Conservation (phyloP, 306 rosid species). For the Hippophae gyantsensis region DNA sequence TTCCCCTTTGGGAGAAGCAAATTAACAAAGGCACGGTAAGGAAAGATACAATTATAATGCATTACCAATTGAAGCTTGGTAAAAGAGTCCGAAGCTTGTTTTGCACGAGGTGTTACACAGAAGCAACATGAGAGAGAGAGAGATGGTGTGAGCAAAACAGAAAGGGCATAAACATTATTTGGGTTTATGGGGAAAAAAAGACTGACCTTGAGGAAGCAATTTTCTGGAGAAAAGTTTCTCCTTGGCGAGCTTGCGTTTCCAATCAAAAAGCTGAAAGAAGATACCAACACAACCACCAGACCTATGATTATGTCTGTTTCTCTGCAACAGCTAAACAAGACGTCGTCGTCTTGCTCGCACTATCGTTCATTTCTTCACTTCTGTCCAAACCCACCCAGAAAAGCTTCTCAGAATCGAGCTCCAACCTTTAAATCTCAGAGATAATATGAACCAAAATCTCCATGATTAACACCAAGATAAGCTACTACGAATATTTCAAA, state of each 20-base stretch:
- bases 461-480: slow-evolving; percentile 1
- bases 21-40: background rate
- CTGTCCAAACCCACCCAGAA: slow-evolving; percentile 3
- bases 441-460: slow-evolving; percentile 2
- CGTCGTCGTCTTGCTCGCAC: slow-evolving; percentile 34
- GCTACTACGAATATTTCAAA: slow-evolving; percentile 4
- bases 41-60: background rate
- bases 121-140: background rate
- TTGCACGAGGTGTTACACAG: slow-evolving; percentile 40
- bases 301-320: slow-evolving; percentile 32
- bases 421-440: too few relatives aligned
- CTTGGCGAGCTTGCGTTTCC: slow-evolving; percentile 74
- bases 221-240: slow-evolving; percentile 77
- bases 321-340: slow-evolving; percentile 46
- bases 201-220: slow-evolving; percentile 65
- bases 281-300: slow-evolving; percentile 81
- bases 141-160: too few relatives aligned
- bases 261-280: slow-evolving; percentile 87
- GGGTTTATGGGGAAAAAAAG: background rate
- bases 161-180: too few relatives aligned
- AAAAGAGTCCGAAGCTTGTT: slow-evolving; percentile 50
- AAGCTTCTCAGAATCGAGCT: too few relatives aligned
- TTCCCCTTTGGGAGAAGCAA: background rate
- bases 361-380: slow-evolving; percentile 45
- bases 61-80: slow-evolving; percentile 72